phyloP scores from a whole-genome alignment of 805 yeast species.

The Clavispora carvajalis region DNA sequence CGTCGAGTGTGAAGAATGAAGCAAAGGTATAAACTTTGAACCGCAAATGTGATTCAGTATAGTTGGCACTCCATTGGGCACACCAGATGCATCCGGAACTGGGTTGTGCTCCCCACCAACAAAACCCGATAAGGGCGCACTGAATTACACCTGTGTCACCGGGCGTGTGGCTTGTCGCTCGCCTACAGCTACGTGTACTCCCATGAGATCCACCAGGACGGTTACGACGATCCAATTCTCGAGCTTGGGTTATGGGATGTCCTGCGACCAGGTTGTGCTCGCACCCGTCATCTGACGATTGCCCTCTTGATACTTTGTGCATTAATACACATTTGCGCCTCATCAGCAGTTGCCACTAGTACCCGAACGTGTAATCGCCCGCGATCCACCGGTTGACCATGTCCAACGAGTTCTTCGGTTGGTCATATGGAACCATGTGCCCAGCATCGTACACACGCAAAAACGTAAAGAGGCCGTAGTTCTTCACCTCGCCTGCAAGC shows the following conservation, averaged over 20 bases:
- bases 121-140: slow-evolving; percentile 39
- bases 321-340: too few relatives aligned
- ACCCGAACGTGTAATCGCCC: slow-evolving; percentile 14
- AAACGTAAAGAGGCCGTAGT: slow-evolving; percentile 20
- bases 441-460: slow-evolving; percentile 22
- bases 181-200: slow-evolving; percentile 50
- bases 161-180: slow-evolving; percentile 51
- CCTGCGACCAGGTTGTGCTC: too few relatives aligned
- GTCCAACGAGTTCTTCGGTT: slow-evolving; percentile 18
- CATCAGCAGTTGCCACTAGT: not conserved
- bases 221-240: too few relatives aligned
- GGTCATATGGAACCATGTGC: slow-evolving; percentile 24
- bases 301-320: too few relatives aligned
- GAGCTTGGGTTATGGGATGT: too few relatives aligned
- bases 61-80: too few relatives aligned
- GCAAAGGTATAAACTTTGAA: too few relatives aligned
- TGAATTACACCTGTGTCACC: slow-evolving; percentile 70
- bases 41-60: too few relatives aligned
- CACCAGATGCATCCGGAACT: slow-evolving; percentile 50
- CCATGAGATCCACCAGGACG: slow-evolving; percentile 49
- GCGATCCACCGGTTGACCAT: slow-evolving; percentile 22
- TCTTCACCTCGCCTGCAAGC: slow-evolving; percentile 38
- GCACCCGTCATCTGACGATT: too few relatives aligned
- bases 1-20: too few relatives aligned
- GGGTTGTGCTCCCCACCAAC: slow-evolving; percentile 57